phyloP scores from a whole-genome alignment of 306 rosid species.

The Dalbergia oliveri region DNA sequence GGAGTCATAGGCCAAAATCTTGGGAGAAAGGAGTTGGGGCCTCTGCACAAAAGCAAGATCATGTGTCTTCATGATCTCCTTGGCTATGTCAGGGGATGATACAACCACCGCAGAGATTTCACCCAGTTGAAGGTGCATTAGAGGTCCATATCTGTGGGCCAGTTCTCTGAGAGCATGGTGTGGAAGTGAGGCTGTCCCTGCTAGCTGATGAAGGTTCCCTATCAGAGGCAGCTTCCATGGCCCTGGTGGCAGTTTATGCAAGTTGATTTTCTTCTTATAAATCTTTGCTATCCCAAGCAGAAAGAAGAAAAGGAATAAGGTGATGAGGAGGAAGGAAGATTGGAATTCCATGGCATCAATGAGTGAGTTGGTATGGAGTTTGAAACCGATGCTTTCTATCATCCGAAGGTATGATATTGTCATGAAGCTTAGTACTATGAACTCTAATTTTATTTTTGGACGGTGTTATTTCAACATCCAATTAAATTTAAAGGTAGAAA shows the following conservation, averaged over 20 bases:
- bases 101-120: constrained; percentile 52
- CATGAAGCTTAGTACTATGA: too few species aligned
- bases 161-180: constrained; percentile 46
- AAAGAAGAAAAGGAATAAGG: constrained; percentile 6
- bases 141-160: constrained; percentile 55
- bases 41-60: constrained; percentile 53
- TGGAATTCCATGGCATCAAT: constrained; percentile 33
- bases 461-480: too few species aligned
- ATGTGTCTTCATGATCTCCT: constrained; percentile 56
- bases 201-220: neutral
- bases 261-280: constrained; percentile 26
- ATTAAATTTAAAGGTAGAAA: too few species aligned
- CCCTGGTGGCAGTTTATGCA: neutral
- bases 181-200: constrained; percentile 37
- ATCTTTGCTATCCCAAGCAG: constrained; percentile 20
- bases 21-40: constrained; percentile 41
- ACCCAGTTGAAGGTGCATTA: constrained; percentile 60
- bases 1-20: constrained; percentile 31
- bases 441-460: too few species aligned
- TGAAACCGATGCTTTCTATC: neutral
- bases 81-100: constrained; percentile 59
- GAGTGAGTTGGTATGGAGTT: neutral
- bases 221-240: neutral
- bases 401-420: too few species aligned
- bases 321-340: neutral